Evolutionary conservation across 805 yeast species (phyloP).

Genomic region (Metschnikowia santaceciliae): DNA sequence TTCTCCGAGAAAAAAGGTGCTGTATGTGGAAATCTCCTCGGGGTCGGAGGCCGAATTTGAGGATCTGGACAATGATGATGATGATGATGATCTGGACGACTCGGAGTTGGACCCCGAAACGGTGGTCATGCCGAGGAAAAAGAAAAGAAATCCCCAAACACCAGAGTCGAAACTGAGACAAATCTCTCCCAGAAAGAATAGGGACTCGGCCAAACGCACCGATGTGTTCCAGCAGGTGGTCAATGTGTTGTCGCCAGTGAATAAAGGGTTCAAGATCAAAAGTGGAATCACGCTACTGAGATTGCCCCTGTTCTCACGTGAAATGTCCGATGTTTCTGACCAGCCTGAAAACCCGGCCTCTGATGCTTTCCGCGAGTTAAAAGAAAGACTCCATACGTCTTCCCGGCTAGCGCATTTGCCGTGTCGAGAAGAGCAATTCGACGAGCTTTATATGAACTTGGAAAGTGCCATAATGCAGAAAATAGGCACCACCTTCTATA

Average conservation of each 20-base stretch:
- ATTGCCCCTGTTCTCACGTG: constrained; percentile 20
- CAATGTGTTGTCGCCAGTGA: constrained; percentile 20
- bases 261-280: constrained; percentile 25
- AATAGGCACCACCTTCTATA: constrained; percentile 80
- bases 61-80: no score
- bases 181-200: background rate
- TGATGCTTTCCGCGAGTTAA: constrained; percentile 35
- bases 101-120: constrained; percentile 8
- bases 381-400: constrained; percentile 42
- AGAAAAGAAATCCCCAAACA: background rate
- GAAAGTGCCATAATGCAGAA: constrained; percentile 67
- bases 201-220: constrained; percentile 6
- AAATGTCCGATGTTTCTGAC: background rate
- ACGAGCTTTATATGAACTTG: constrained; percentile 60
- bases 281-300: constrained; percentile 17
- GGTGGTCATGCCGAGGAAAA: background rate
- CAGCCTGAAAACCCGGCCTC: constrained; percentile 13
- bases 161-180: background rate
- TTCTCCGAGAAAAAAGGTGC: background rate
- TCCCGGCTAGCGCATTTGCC: constrained; percentile 57
- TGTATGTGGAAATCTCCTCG: constrained; percentile 7
- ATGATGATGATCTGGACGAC: background rate
- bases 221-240: constrained; percentile 16
- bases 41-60: background rate
- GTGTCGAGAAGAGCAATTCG: constrained; percentile 82